Evolutionary conservation across 75 land plant genomes (phyloP).

Genomic region (Pinus albicaulis): DNA sequence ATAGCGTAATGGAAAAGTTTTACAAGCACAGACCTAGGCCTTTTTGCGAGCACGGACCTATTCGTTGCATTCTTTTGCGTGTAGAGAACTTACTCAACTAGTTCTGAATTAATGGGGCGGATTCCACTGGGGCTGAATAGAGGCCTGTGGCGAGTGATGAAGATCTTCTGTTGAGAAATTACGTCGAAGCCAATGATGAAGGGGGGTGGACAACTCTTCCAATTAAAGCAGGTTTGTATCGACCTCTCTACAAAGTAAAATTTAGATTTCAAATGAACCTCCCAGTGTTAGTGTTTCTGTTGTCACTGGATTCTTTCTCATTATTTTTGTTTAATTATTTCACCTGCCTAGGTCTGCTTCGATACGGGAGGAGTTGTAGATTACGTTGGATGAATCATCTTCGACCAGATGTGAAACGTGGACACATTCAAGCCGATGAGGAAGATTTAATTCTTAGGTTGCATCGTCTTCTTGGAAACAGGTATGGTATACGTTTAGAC

Average conservation of each 20-base stretch:
- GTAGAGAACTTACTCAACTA: too few species aligned
- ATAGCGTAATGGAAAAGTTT: too few species aligned
- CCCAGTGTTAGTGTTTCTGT: background rate
- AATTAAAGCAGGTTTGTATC: conserved; percentile 11
- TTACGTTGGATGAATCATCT: conserved; percentile 67
- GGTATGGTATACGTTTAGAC: conserved; percentile 22
- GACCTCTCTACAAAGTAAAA: too few species aligned
- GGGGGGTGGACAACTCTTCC: conserved; percentile 15
- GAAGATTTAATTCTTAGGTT: conserved; percentile 46
- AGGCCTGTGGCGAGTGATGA: conserved; percentile 19
- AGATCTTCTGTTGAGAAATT: conserved; percentile 9
- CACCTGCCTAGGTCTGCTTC: conserved; percentile 32
- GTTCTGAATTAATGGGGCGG: conserved; percentile 5
- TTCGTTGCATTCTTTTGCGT: too few species aligned
- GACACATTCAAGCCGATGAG: conserved; percentile 47
- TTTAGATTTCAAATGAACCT: background rate
- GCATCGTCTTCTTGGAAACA: conserved; percentile 58
- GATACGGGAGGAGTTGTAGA: conserved; percentile 67
- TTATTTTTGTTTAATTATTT: too few species aligned
- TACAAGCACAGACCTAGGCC: too few species aligned
- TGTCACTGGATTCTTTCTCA: background rate
- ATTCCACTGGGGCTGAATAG: conserved; percentile 6
- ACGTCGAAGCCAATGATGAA: conserved; percentile 12
- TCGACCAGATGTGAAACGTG: conserved; percentile 55
- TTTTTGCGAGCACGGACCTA: too few species aligned